Percentiles rank a stretch among this genome's conserved stretches.
phyloP scores from a whole-genome alignment of 441 rosid genomes.

The Manihot esculenta region DNA sequence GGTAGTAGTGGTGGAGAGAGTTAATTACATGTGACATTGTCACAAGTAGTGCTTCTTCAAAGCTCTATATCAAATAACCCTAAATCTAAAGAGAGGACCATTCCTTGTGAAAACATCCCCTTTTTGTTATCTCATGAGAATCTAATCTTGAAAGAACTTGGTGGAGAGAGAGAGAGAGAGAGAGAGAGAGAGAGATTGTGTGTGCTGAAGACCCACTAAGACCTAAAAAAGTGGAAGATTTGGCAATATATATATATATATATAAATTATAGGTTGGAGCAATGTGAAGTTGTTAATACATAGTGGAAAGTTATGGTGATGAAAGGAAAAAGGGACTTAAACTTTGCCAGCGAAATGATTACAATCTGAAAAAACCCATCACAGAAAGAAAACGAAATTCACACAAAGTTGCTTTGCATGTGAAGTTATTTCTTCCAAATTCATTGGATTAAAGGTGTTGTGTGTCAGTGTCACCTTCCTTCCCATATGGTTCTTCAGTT shows the following conservation, averaged over 20 bases:
- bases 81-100: constrained; percentile 17
- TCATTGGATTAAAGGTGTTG: background rate
- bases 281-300: too few relatives aligned
- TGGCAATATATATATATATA: too few relatives aligned
- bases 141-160: constrained; percentile 15
- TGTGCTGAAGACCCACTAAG: constrained; percentile 12
- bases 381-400: constrained; percentile 9
- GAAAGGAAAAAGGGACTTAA: background rate
- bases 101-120: constrained; percentile 25
- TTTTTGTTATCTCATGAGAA: constrained; percentile 25
- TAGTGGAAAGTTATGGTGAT: constrained; percentile 20
- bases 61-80: constrained; percentile 1
- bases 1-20: constrained; percentile 21
- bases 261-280: too few relatives aligned
- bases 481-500: too few relatives aligned
- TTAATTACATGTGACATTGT: constrained; percentile 34
- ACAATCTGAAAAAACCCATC: constrained; percentile 15
- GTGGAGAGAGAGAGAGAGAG: background rate
- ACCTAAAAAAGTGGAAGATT: constrained; percentile 11
- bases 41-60: constrained; percentile 30
- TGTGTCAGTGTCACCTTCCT: background rate
- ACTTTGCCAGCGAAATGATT: constrained; percentile 20
- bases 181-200: too few relatives aligned
- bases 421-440: constrained; percentile 11
- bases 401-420: constrained; percentile 34